These are phyloP conservation scores for Fusarium nelsonii DNA, from an alignment of 2,329 filamentous ascomycete genomes.

Conservation along the genomic window DNA sequence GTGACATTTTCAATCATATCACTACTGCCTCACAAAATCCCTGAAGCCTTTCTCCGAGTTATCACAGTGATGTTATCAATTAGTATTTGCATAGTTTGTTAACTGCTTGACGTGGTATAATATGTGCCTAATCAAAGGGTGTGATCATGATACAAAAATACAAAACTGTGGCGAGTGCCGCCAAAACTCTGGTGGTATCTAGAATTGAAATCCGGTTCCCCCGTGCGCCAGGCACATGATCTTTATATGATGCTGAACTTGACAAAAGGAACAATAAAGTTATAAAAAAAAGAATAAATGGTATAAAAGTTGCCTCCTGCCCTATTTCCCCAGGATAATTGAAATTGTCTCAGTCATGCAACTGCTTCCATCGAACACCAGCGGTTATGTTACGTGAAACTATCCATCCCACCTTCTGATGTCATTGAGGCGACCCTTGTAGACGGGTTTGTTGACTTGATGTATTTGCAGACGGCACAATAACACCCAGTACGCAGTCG, in stretches of 20 bases:
- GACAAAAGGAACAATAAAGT: slow-evolving; percentile 22
- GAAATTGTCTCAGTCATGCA: slow-evolving; percentile 21
- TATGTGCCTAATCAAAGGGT: slow-evolving; percentile 15
- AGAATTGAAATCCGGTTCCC: slow-evolving; percentile 32
- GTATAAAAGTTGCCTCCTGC: slow-evolving; percentile 10
- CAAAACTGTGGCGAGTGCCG: slow-evolving; percentile 23
- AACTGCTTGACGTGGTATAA: slow-evolving; percentile 7
- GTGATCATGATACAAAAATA: slow-evolving; percentile 32
- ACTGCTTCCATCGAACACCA: slow-evolving; percentile 6
- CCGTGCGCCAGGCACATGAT: slow-evolving; percentile 39
- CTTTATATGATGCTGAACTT: slow-evolving; percentile 26
- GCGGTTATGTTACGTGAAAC: slow-evolving; percentile 1
- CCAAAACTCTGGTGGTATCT: slow-evolving; percentile 41
- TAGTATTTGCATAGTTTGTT: neutral
- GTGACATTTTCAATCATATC: neutral
- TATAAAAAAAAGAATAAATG: slow-evolving; percentile 10
- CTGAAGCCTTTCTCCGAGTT: neutral
- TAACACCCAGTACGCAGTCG: slow-evolving; percentile 71
- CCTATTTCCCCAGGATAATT: slow-evolving; percentile 20
- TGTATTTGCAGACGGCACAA: slow-evolving; percentile 58
- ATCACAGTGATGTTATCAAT: neutral
- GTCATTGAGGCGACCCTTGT: slow-evolving; percentile 25
- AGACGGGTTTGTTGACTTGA: slow-evolving; percentile 22
- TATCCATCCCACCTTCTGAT: neutral
- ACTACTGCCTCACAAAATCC: neutral